phyloP scores from a whole-genome alignment of 495 filamentous ascomycete species.

The Bombardia bombarda region DNA sequence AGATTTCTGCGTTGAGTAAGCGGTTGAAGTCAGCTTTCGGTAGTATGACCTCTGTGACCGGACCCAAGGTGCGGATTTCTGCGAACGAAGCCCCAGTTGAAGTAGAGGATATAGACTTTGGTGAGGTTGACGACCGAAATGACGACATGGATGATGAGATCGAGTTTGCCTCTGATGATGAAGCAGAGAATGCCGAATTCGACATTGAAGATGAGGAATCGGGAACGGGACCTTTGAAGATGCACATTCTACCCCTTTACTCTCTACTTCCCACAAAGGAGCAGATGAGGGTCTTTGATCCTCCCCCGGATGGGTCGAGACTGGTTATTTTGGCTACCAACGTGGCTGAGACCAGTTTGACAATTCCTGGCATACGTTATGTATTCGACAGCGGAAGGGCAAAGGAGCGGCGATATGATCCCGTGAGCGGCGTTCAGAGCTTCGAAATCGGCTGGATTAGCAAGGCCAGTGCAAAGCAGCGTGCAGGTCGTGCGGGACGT shows the following conservation, averaged over 20 bases:
- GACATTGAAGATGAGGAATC: conserved; percentile 53
- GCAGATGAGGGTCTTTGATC: conserved; percentile 88
- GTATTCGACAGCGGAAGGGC: conserved; percentile 89
- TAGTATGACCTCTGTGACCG: conserved; percentile 39
- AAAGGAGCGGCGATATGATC: conserved; percentile 85
- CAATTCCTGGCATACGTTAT: conserved; percentile 91
- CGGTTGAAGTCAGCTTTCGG: conserved; percentile 65
- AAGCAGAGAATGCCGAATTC: conserved; percentile 52
- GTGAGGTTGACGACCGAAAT: conserved; percentile 43
- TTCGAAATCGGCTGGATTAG: conserved; percentile 96
- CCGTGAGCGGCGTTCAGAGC: conserved; percentile 80
- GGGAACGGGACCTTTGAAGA: conserved; percentile 48
- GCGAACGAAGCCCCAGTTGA: conserved; percentile 75
- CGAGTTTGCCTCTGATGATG: conserved; percentile 42
- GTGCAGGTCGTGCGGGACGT: conserved; percentile 89
- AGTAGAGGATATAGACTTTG: conserved; percentile 81
- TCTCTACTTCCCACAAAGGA: conserved; percentile 91
- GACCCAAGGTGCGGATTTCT: conserved; percentile 61
- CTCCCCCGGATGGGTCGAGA: conserved; percentile 73
- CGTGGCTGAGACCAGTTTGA: conserved; percentile 93
- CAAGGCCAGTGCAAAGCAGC: conserved; percentile 90
- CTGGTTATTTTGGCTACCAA: conserved; percentile 93
- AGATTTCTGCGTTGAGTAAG: conserved; percentile 74
- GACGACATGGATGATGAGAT: conserved; percentile 41
- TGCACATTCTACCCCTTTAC: conserved; percentile 86